Evolutionary conservation across 2,329 filamentous ascomycete genomes (phyloP), one percentile per base, ranked within the genome.

Genomic region (Ophiostoma sp.): DNA sequence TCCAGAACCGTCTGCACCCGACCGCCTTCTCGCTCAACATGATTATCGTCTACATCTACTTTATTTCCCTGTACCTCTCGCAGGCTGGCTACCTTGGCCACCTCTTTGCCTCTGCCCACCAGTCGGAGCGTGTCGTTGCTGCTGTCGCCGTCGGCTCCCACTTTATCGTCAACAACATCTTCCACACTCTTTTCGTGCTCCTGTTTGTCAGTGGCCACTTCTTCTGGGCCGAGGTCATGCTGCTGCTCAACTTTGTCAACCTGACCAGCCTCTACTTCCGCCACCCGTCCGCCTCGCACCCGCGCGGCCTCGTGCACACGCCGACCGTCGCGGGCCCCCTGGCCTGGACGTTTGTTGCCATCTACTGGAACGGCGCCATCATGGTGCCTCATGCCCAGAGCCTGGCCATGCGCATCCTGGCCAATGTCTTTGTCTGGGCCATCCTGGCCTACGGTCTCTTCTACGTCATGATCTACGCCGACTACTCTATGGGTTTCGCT

Each of bases 311-410:
- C 78, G 93, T 97, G 77, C 94, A 97, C 82, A 84, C 90, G 12
- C 89, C 93, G 6, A 90, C 90, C 61, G 89, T 94, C 28, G 91
- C 92, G 19, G 93, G 90, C 0, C 94, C 94, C 6, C 85, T 97
- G 77, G 93, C 92, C 1, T 97, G 93, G 93, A 94, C 92, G 17
- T 93, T 96, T 79, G 90, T 95, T 17, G 92, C 93, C 39, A 86
- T 97, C 71, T 95, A 95, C 85, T 97, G 93, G 93, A 93, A 94
- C 78, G 94, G 94, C 9, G 93, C 94, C 25, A 90, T 95, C 66
- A 92, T 93, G 80, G 88, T 95, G n/a, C 84, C 84, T n/a, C 86
- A 93, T 79, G 87, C 90, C 8, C 84, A 90, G 73, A 87, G 84
- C 73, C 81, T 94, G 4, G 86, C 91, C 1, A 91, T 92, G n/a